phyloP scores from a whole-genome alignment of 2,329 filamentous ascomycete genomes.

The Macroventuria anomochaeta region DNA sequence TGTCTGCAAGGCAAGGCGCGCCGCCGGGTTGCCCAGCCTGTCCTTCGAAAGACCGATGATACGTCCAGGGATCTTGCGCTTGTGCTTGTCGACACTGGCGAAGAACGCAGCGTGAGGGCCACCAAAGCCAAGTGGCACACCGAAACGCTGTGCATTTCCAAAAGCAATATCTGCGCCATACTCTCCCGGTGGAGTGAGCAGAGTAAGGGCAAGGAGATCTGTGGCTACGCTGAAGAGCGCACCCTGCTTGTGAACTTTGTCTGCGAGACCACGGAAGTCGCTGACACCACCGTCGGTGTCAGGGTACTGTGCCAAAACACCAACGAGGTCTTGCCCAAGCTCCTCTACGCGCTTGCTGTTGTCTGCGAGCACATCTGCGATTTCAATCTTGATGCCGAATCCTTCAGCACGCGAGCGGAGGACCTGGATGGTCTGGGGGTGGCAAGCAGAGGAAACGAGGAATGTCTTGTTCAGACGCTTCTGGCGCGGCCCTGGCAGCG shows the following conservation, averaged over 20 bases:
- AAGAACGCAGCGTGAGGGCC: constrained; percentile 98
- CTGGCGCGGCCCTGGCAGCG: constrained; percentile 71
- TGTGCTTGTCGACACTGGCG: constrained; percentile 86
- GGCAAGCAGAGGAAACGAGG: constrained; percentile 80
- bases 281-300: constrained; percentile 83
- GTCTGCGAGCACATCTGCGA: constrained; percentile 73
- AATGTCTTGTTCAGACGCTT: constrained; percentile 80
- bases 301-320: constrained; percentile 93
- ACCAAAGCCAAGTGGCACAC: constrained; percentile 89
- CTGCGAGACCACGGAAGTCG: constrained; percentile 76
- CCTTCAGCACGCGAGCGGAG: constrained; percentile 85
- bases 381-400: constrained; percentile 82
- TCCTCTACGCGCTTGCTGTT: constrained; percentile 71
- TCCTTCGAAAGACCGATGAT: constrained; percentile 93
- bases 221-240: constrained; percentile 87
- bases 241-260: constrained; percentile 77
- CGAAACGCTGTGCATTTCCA: constrained; percentile 88
- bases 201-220: constrained; percentile 84
- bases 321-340: constrained; percentile 81
- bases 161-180: constrained; percentile 96
- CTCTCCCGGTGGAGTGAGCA: constrained; percentile 88
- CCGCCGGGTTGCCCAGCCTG: constrained; percentile 78
- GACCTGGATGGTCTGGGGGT: constrained; percentile 85
- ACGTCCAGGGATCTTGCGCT: constrained; percentile 91
- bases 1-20: constrained; percentile 86